phyloP scores from a whole-genome alignment of 1,284 basidiomycete genomes.

The Austroboletus rostrupii region DNA sequence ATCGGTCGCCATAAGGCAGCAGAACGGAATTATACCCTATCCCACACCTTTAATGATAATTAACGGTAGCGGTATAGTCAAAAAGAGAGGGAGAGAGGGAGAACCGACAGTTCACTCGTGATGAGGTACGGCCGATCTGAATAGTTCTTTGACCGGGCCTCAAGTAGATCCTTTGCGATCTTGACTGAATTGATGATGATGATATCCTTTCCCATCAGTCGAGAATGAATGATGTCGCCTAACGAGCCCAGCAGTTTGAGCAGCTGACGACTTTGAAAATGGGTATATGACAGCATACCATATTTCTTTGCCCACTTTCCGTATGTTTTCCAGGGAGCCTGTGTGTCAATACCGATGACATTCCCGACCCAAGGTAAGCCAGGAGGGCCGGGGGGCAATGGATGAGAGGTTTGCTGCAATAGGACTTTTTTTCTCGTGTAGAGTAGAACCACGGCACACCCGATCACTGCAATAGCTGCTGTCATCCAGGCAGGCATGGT shows the following conservation, averaged over 20 bases:
- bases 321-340: background rate
- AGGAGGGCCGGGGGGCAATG: background rate
- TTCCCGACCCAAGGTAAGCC: background rate
- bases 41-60: background rate
- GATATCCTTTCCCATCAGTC: background rate
- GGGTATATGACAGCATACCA: background rate
- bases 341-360: too few relatives aligned
- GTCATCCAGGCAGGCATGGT: too few relatives aligned
- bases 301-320: background rate
- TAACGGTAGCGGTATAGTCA: background rate
- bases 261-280: background rate
- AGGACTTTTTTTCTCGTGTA: too few relatives aligned
- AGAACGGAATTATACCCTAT: conserved; percentile 1
- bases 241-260: background rate
- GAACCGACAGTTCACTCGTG: background rate
- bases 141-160: background rate
- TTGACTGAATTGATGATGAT: background rate
- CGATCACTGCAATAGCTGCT: too few relatives aligned
- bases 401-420: background rate
- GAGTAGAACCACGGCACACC: too few relatives aligned
- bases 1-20: conserved; percentile 5
- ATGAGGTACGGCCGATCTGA: background rate
- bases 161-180: background rate
- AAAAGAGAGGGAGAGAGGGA: too few relatives aligned
- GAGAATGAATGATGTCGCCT: background rate